A percentile compares a stretch with the other conserved stretches of the same genome.
Evolutionary conservation across 495 filamentous ascomycete species (phyloP).

Genomic region (Rhypophila decipiens): DNA sequence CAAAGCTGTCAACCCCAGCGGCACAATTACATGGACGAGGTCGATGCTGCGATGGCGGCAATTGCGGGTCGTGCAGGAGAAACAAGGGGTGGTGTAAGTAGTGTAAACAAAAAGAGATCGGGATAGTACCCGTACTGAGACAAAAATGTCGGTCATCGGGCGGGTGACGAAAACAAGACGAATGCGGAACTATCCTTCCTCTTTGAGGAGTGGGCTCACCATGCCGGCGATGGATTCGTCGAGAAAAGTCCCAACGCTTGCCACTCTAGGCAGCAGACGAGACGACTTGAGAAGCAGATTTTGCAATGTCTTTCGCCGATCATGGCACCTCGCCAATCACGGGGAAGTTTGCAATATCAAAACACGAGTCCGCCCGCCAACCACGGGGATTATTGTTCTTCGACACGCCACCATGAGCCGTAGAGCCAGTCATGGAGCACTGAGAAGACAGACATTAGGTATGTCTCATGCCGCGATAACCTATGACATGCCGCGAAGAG

Average conservation of each 20-base stretch:
- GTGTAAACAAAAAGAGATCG: not conserved
- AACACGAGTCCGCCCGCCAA: not conserved
- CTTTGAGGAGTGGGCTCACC: too few species aligned
- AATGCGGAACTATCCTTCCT: too few species aligned
- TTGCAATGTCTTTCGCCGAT: too few species aligned
- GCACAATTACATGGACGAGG: too few species aligned
- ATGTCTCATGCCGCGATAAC: not conserved
- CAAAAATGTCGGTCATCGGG: not conserved
- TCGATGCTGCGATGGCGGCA: too few species aligned
- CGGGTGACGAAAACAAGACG: not conserved
- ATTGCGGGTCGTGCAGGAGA: too few species aligned
- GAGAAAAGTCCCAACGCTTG: not conserved
- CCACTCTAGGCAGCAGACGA: not conserved
- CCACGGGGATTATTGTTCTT: not conserved
- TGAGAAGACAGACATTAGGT: not conserved
- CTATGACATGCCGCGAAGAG: not conserved
- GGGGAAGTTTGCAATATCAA: not conserved
- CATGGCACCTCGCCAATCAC: not conserved
- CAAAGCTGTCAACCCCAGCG: too few species aligned
- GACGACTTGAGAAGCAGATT: not conserved
- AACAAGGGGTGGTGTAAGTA: too few species aligned
- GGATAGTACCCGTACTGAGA: too few species aligned
- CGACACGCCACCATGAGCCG: too few species aligned
- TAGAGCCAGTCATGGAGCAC: too few species aligned
- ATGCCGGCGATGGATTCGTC: not conserved